These are phyloP conservation scores for Microbotryum scabiosae DNA, from an alignment of 1,284 basidiomycete genomes.

Conservation along the genomic window DNA sequence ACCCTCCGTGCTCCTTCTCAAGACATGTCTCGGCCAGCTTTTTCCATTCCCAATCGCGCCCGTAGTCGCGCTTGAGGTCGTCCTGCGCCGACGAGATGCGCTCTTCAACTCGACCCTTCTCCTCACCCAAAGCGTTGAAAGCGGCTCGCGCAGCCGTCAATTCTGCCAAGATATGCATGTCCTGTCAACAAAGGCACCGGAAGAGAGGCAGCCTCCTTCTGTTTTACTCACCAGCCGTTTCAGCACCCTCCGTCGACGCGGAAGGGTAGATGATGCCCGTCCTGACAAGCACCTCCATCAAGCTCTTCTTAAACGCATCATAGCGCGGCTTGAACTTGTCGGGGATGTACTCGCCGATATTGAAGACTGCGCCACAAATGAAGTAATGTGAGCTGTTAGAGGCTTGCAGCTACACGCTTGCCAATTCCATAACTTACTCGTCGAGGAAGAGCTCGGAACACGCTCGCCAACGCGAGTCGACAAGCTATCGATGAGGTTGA, in stretches of 20 bases:
- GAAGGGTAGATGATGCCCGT: slow-evolving; percentile 52
- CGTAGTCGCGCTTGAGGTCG: slow-evolving; percentile 58
- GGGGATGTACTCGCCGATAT: slow-evolving; percentile 76
- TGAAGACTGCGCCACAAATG: slow-evolving; percentile 54
- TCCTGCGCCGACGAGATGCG: slow-evolving; percentile 46
- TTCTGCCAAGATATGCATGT: slow-evolving; percentile 22
- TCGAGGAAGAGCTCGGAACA: background rate
- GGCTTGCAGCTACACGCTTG: background rate
- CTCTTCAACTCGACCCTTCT: slow-evolving; percentile 53
- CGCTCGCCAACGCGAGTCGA: slow-evolving; percentile 15
- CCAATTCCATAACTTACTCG: no score
- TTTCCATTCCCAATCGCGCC: slow-evolving; percentile 85
- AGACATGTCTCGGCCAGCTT: slow-evolving; percentile 79
- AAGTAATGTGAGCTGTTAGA: no score
- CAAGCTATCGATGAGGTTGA: slow-evolving; percentile 47
- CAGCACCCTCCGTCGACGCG: slow-evolving; percentile 2
- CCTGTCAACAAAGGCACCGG: background rate
- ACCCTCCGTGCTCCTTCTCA: slow-evolving; percentile 79
- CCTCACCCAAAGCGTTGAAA: slow-evolving; percentile 40
- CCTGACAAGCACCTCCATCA: slow-evolving; percentile 58
- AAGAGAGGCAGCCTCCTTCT: background rate
- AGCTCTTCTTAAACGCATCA: slow-evolving; percentile 56
- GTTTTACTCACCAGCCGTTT: slow-evolving; percentile 5
- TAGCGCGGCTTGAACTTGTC: slow-evolving; percentile 69
- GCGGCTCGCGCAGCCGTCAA: slow-evolving; percentile 49